Percentiles rank a stretch among this genome's conserved stretches.
Conservation (phyloP, 352 stramenopile genomes). For the Phytophthora pinifolia region DNA sequence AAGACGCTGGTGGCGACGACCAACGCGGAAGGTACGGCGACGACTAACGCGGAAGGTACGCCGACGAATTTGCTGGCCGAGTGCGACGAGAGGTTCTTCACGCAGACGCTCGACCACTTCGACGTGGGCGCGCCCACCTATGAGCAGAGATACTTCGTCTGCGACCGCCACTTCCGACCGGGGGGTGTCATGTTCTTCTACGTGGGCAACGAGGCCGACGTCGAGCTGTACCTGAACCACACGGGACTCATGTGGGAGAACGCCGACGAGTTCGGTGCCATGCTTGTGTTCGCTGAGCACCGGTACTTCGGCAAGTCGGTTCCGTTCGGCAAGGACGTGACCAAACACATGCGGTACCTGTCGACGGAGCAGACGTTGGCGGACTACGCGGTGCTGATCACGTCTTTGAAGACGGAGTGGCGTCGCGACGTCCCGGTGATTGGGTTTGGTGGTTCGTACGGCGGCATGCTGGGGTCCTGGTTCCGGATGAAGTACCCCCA, state of each 20-base stretch:
- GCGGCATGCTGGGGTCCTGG: conserved; percentile 73
- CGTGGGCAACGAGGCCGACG: conserved; percentile 94
- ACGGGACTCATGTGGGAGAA: conserved; percentile 97
- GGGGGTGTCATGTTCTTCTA: conserved; percentile 92
- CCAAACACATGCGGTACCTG: conserved; percentile 72
- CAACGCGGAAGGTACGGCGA: conserved; percentile 38
- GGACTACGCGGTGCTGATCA: conserved; percentile 69
- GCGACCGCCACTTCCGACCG: conserved; percentile 60
- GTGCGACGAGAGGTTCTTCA: conserved; percentile 75
- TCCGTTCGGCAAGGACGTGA: conserved; percentile 73
- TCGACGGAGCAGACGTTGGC: conserved; percentile 83
- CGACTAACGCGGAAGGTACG: conserved; percentile 40
- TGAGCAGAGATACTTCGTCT: conserved; percentile 91
- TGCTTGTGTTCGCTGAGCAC: conserved; percentile 97
- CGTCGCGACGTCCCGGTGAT: conserved; percentile 54
- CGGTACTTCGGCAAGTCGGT: conserved; percentile 95
- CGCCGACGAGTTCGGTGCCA: conserved; percentile 85
- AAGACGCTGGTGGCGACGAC: conserved; percentile 14
- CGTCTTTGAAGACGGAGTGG: conserved; percentile 49
- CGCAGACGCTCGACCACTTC: conserved; percentile 81
- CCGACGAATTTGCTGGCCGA: conserved; percentile 46
- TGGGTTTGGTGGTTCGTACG: conserved; percentile 77
- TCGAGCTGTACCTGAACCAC: conserved; percentile 95
- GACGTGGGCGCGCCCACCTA: conserved; percentile 58
- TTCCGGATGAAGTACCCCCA: conserved; percentile 80